Base-by-base conservation (phyloP, 805 yeast genomes). In the Zygosaccharomyces bisporus region DNA sequence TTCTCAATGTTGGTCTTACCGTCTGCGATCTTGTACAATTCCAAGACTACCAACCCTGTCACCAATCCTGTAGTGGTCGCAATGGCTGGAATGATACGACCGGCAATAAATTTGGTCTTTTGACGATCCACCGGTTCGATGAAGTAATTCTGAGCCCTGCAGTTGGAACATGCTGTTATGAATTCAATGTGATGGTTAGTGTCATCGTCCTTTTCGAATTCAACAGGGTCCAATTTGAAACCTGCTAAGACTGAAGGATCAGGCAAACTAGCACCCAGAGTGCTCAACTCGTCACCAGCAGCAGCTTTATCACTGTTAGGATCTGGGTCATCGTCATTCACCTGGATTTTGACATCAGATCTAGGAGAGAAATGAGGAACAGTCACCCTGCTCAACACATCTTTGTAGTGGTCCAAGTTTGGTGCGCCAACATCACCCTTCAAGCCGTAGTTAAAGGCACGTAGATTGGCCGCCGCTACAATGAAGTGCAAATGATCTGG, bases 31-130 rank as follows among this genome's bases (percentile, higher is more conserved):
- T 93, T 93, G 73, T 86, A 86, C 46, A 91, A 73, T 69, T 93
- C 99, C 54, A 93, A 71, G 58, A 95, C 86, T 18, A 89, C 95
- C 58, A 93, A 74, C 38, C 99, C 99, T 5, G 99, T 87, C 17
- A 93, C 99, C 55, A 90, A 72, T 7, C 97, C 95, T n/a, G 99
- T 93, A 1, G 99, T 93, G 2, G 99, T 93, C 29, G 99, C 99
- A 72, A 93, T 93, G 16, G 99, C 99, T 12, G 99, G 99, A 54
- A 93, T 93, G 54, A 93, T 93, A 68, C 95, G 83, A 38, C 99
- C 99, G 5, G 99, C 99, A 64, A 93, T 91, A 59, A 91, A 88
- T 71, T 93, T 93, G 30, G 99, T 93, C 71, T 85, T 87, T 41
- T 82, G 81, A 51, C 81, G 79, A 61, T 91, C 97, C 29, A 91